Evolutionary conservation across 2,329 filamentous ascomycete genomes (phyloP), one percentile per base, ranked within the genome.

Genomic region (Harringtonia lauricola): DNA sequence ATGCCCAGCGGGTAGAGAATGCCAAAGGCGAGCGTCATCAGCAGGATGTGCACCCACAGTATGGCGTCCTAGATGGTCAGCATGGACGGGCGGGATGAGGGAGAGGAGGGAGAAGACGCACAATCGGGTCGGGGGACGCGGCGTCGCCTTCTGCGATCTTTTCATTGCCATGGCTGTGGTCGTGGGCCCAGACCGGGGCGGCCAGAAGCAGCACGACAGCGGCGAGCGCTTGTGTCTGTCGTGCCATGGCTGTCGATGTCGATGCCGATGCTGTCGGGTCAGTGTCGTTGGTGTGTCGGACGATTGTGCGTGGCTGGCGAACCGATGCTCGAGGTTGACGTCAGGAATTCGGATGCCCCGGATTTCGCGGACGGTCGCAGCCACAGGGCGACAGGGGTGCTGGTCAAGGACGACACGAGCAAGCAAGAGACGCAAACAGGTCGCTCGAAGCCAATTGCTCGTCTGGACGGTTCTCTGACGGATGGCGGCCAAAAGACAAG

Each of bases 1-100:
- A 98, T 96, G 54, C 92, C 92, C 15, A 86, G 72, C 12, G 92
- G 92, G 57, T 95, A 96, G 47, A 96, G 76, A 53, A 98, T 72
- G 49, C 92, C 92, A 70, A 94, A 96, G 46, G 88, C 79, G 46
- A 92, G 58, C 60, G 81, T 83, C 72, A 95, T 89, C 37, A 94
- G 64, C 47, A 95, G 72, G 57, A 98, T 96, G 64, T 98, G 92
- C 53, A 83, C 72, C 92, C 92, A 98, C 76, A 98, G 64, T 55
- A 80, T 86, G 35, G 81, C 74, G 61, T 96, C 92, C 75, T 81
- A 51, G 22, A 60, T 49, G 41, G 35, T 47, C 36, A 41, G 42
- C 24, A 24, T n/a, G n/a, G n/a, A n/a, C n/a, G n/a, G n/a, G n/a
- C n/a, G n/a, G n/a, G n/a, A n/a, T n/a, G n/a, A n/a, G n/a, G n/a